A percentile compares a stretch with the other conserved stretches of the same genome.
Evolutionary conservation across 768 basidiomycete species (phyloP).

Genomic region (Fomitopsis pulvina): DNA sequence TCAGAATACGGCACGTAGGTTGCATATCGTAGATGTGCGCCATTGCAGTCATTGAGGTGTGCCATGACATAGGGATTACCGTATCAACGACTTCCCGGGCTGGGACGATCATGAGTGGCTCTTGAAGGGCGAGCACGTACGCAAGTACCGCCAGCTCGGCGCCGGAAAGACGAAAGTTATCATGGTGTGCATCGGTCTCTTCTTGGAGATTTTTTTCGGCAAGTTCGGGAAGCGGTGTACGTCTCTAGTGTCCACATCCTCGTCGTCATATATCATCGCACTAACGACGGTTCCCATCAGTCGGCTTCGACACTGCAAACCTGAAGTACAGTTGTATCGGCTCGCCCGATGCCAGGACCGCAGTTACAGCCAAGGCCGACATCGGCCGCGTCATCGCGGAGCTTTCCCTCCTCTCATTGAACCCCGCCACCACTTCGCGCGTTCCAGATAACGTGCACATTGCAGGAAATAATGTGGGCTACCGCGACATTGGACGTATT

Average conservation of each 20-base stretch:
- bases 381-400: constrained; percentile 14
- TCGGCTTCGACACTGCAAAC: constrained; percentile 16
- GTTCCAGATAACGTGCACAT: constrained; percentile 18
- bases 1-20: constrained; percentile 11
- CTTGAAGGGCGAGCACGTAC: constrained; percentile 6
- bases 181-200: constrained; percentile 10
- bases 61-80: constrained; percentile 10
- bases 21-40: not conserved
- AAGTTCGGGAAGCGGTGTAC: constrained; percentile 3
- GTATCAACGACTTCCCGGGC: constrained; percentile 12
- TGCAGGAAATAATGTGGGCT: constrained; percentile 10
- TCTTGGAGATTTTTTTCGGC: constrained; percentile 11
- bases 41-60: not conserved
- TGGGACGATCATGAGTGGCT: constrained; percentile 9
- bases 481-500: constrained; percentile 7
- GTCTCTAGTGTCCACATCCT: not conserved
- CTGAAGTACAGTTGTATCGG: constrained; percentile 14
- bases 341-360: constrained; percentile 6
- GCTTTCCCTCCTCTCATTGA: constrained; percentile 13
- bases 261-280: not conserved
- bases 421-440: constrained; percentile 5
- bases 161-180: constrained; percentile 15
- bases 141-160: constrained; percentile 2
- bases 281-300: too few relatives aligned
- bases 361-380: constrained; percentile 14